Base-by-base conservation (phyloP, 2,329 filamentous ascomycete genomes). In the Pseudocercospora musae region DNA sequence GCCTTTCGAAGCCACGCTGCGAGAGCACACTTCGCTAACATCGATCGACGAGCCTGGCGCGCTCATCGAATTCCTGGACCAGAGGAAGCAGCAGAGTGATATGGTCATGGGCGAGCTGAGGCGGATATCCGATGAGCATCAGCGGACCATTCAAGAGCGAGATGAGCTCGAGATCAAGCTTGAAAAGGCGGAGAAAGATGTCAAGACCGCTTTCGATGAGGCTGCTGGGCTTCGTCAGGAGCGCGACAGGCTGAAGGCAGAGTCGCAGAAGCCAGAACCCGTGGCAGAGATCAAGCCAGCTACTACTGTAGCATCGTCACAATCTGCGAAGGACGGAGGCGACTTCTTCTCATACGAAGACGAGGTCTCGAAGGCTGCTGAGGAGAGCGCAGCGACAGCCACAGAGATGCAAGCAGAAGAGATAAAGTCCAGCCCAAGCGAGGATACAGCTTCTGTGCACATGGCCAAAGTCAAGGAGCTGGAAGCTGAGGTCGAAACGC, bases 31-130 rank as follows among this genome's bases (percentile, higher is more conserved):
- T 0, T 94, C 95, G 2, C 80, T 98, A 37, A 90, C 91, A 4
- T 94, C 92, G 15, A 96, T 99, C 70, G 84, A 82, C 69, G 95
- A 99, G 63, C 91, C 94, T 0, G 85, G 87, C 58, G 89, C 92
- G 1, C 82, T 99, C 33, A 85, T 92, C 6, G 94, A 98, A 76
- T 99, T 97, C 72, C 82, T 99, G 27, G 92, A 89, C 69, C 92
- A 97, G 76, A 78, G 96, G 44, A 94, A 88, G 64, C 77, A 93
- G 58, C 94, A 96, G 73, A 88, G 89, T 46, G 91, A 96, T 71
- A 96, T 99, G 90, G 88, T 96, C 2, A 88, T 96, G 85, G 90
- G 96, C 50, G 95, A 99, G 77, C 81, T 97, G 60, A 97, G 96
- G 78, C 84, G 92, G 11, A 87, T 98, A 0, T 89, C 92, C 0